These are phyloP conservation scores for Ballota nigra DNA, from an alignment of 257 asterid genomes.

Conservation along the genomic window DNA sequence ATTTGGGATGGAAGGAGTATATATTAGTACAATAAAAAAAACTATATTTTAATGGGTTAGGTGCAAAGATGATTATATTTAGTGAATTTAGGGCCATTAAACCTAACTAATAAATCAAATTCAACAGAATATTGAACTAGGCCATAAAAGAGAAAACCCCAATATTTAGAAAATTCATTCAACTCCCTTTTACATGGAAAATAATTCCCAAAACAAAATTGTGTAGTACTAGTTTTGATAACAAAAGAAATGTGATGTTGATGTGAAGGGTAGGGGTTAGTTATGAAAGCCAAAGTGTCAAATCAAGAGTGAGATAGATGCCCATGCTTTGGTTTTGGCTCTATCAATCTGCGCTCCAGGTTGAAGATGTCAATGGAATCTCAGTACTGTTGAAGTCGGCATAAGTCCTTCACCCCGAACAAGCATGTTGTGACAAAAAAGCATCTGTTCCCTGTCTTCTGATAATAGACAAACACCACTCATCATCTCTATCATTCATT, in stretches of 20 bases:
- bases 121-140: no score
- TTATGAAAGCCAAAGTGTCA: conserved; percentile 21
- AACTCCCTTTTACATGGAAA: no score
- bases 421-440: conserved; percentile 32
- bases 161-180: no score
- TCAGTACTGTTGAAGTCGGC: conserved; percentile 29
- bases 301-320: not conserved
- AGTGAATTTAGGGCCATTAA: no score
- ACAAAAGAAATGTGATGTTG: conserved; percentile 28
- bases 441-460: conserved; percentile 17
- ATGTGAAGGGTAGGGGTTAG: conserved; percentile 25
- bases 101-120: no score
- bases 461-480: not conserved
- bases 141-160: no score
- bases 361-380: conserved; percentile 31
- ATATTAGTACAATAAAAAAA: no score
- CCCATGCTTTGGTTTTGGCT: conserved; percentile 1
- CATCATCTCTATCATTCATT: not conserved
- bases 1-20: no score
- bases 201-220: no score
- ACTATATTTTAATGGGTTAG: no score
- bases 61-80: no score
- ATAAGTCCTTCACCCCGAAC: conserved; percentile 27
- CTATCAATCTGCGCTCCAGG: not conserved
- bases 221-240: no score